Percentiles rank a stretch among this genome's conserved stretches.
phyloP scores from a whole-genome alignment of 148 eudicot genomes.

The Rhododendron ferrugineum region DNA sequence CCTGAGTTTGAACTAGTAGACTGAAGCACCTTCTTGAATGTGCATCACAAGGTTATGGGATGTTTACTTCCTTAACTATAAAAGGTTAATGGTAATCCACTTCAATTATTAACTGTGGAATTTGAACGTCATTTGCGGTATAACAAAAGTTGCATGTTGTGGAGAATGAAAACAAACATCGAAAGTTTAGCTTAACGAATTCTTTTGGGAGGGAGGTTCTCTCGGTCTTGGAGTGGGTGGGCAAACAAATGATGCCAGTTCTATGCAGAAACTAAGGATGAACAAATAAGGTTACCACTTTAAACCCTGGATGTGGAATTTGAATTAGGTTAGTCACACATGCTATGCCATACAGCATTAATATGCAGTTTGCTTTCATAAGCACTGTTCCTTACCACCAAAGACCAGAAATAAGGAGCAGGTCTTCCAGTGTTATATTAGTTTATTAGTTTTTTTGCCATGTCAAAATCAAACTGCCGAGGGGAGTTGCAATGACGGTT shows the following conservation, averaged over 20 bases:
- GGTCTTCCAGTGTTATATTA: not conserved
- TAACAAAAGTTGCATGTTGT: not conserved
- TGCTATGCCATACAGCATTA: not conserved
- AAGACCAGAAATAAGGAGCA: not conserved
- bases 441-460: not conserved
- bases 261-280: not conserved
- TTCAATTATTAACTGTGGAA: not conserved
- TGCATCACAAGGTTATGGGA: not conserved
- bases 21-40: not conserved
- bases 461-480: not conserved
- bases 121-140: not conserved
- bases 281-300: not conserved
- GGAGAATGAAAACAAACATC: not conserved
- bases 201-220: not conserved
- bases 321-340: not conserved
- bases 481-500: not conserved
- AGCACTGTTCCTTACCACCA: not conserved
- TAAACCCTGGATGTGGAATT: not conserved
- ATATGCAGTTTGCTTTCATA: not conserved
- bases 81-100: not conserved
- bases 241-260: not conserved
- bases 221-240: not conserved
- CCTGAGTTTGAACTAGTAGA: not conserved
- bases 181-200: not conserved
- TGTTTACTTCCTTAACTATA: not conserved